Conservation (phyloP, 2,329 filamentous ascomycete genomes). For the Sphaerostilbella broomeana region DNA sequence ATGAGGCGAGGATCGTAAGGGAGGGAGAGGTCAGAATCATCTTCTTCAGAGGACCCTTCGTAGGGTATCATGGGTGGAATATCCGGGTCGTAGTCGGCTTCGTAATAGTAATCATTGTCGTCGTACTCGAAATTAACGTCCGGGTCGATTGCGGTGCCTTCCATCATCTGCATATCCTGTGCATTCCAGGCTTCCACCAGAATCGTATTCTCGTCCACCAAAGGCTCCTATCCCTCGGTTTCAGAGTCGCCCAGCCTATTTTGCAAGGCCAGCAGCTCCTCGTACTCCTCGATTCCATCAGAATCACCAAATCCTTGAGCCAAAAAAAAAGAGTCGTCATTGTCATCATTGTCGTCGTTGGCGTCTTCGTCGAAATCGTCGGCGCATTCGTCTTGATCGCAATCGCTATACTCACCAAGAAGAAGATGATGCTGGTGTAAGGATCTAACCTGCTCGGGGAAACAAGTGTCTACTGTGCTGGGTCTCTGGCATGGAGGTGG, state of each 20-base stretch:
- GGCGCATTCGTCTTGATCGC: constrained; percentile 8
- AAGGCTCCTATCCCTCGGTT: constrained; percentile 9
- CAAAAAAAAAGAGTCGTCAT: no score
- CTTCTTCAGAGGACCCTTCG: constrained; percentile 39
- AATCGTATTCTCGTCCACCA: constrained; percentile 5
- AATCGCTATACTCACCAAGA: constrained; percentile 27
- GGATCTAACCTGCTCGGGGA: constrained; percentile 2
- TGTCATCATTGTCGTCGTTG: constrained; percentile 19
- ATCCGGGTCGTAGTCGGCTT: constrained; percentile 22
- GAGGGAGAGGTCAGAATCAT: constrained; percentile 56
- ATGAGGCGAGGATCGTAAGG: constrained; percentile 54
- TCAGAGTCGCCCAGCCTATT: no score
- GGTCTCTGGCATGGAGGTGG: constrained; percentile 18
- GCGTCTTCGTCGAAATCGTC: constrained; percentile 17
- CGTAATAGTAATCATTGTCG: constrained; percentile 22
- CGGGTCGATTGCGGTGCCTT: no score
- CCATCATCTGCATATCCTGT: no score
- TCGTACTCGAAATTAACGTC: constrained; percentile 23
- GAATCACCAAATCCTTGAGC: constrained; percentile 9
- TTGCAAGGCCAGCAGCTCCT: no score
- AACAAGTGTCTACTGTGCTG: constrained; percentile 12
- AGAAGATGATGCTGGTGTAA: constrained; percentile 39
- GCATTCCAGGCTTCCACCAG: neutral
- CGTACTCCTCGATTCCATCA: no score
- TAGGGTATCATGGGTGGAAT: constrained; percentile 39